Evolutionary conservation across 129 eudicot genomes (phyloP).

Genomic region (Ambrosia artemisiifolia): DNA sequence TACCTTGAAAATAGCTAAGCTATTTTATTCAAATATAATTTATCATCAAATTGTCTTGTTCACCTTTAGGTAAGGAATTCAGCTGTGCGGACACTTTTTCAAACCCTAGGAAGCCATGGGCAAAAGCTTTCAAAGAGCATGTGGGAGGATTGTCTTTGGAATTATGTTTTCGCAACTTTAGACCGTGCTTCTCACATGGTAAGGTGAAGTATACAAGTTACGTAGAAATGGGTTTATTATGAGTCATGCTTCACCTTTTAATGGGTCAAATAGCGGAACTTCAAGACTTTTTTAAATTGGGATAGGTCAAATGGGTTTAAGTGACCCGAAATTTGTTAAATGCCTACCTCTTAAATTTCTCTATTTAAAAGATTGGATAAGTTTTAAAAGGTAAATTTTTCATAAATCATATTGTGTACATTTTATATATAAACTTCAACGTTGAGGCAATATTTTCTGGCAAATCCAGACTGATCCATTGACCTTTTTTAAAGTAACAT

Average conservation of each 20-base stretch:
- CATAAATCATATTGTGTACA: not conserved
- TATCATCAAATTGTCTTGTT: not conserved
- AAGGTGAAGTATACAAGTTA: slow-evolving; percentile 15
- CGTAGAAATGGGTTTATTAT: not conserved
- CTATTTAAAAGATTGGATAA: not conserved
- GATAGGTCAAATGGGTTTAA: not conserved
- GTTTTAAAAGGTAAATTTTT: not conserved
- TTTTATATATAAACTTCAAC: not conserved
- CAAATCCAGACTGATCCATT: too few species aligned
- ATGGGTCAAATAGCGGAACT: not conserved
- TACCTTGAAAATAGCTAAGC: not conserved
- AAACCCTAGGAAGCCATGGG: slow-evolving; percentile 98
- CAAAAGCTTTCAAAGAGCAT: slow-evolving; percentile 91
- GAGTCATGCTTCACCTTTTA: not conserved
- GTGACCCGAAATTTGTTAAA: not conserved
- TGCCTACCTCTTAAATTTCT: not conserved
- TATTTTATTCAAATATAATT: not conserved
- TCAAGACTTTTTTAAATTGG: not conserved
- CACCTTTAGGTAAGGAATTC: slow-evolving; percentile 87
- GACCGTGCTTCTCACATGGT: slow-evolving; percentile 99
- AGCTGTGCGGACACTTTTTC: slow-evolving; percentile 89
- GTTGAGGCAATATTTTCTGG: not conserved
- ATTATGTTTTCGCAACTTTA: slow-evolving; percentile 79
- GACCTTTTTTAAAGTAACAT: not conserved
- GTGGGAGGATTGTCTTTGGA: slow-evolving; percentile 99